These are phyloP conservation scores for Citrus cavaleriei DNA, from an alignment of 345 rosid species.

Conservation along the genomic window DNA sequence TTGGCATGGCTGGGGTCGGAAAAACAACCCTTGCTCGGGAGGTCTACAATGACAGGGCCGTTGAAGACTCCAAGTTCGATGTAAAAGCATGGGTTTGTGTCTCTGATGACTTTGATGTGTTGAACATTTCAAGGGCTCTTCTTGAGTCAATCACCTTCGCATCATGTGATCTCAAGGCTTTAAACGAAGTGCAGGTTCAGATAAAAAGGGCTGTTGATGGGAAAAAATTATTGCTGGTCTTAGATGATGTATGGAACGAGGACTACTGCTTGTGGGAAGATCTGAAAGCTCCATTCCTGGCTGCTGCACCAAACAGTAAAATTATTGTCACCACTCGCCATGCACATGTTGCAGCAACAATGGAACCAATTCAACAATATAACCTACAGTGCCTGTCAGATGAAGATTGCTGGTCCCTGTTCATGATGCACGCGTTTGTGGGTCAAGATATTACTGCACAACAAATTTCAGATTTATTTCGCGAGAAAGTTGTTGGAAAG, in stretches of 20 bases:
- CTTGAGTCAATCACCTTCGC: not conserved
- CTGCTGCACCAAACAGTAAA: not conserved
- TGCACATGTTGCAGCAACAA: not conserved
- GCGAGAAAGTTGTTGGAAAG: not conserved
- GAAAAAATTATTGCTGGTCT: not conserved
- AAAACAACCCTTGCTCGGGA: not conserved
- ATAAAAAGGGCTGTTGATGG: not conserved
- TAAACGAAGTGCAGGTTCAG: not conserved
- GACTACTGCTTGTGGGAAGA: not conserved
- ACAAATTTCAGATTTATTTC: not conserved
- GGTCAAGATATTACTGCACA: not conserved
- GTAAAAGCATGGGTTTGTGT: not conserved
- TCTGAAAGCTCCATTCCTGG: not conserved
- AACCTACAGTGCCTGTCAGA: not conserved
- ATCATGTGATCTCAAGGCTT: not conserved
- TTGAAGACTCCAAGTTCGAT: not conserved
- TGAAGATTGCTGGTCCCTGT: constrained; percentile 16
- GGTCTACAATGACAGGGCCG: not conserved
- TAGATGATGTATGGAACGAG: not conserved
- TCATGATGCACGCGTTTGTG: not conserved
- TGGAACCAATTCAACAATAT: not conserved
- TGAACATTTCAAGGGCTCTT: not conserved
- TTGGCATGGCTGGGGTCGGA: not conserved
- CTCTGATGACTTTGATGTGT: not conserved
- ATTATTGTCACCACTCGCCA: not conserved